Evolutionary conservation across 1,139 yeast genomes (phyloP), one percentile per base, ranked within the genome.

Genomic region (Nakaseomyces bracarensis): DNA sequence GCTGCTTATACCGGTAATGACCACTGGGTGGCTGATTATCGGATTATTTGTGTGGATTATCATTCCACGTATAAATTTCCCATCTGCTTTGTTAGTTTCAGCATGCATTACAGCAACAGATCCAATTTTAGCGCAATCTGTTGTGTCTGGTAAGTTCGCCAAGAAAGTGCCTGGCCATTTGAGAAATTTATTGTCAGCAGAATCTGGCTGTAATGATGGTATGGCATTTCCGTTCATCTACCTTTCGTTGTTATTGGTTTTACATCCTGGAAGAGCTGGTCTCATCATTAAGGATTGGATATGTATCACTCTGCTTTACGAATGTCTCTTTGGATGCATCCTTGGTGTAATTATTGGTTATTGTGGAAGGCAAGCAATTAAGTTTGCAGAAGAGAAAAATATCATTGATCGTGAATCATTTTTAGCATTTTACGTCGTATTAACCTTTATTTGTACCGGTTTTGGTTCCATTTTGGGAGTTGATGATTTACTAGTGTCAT

Each of bases 101-200:
- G 97, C 96, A 0, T 91, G 98, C 65, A 79, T 91, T 30, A 91
- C 98, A 0, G 97, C 98, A 2, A 91, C 98, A 0, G 98, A 91
- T 65, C 98, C 98, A 3, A 95, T 91, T 41, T 71, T 91, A 58
- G 98, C 98, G 1, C 95, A 96, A 29, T 96, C 98, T 0, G 97
- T 91, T 15, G 97, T 91, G 16, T 96, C 98, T 68, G 97, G 98
- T 50, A 87, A 89, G 57, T 91, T 91, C 62, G 96, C 98, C n/a
- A 79, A 77, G 58, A 75, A 96, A 49, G 97, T 91, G 11, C 98
- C 98, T 0, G 97, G 97, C 5, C 97, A 91, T 65, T 74, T 91
- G 63, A 72, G 98, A 60, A 89, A 91, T 57, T 66, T 91, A 40
- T 67, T 91, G 35, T 77, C 93, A 23, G 96, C 97, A 0, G 98